Percentiles rank a stretch among this genome's conserved stretches.
phyloP scores from a whole-genome alignment of 2,329 filamentous ascomycete genomes.

The Diaporthe ampelina region DNA sequence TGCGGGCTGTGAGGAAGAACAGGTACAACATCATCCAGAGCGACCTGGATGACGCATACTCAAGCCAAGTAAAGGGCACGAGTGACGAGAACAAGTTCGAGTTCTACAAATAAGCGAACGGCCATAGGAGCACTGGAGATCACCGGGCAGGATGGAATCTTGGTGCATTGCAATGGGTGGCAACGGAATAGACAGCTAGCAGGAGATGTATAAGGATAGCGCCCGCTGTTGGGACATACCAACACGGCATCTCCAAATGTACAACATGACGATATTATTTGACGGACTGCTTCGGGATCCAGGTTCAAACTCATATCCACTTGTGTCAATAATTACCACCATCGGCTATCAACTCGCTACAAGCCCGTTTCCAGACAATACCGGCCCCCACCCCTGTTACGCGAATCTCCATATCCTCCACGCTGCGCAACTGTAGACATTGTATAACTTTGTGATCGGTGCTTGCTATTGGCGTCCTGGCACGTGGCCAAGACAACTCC shows the following conservation, averaged over 20 bases:
- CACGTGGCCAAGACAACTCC: neutral
- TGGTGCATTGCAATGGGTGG: conserved; percentile 22
- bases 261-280: conserved; percentile 39
- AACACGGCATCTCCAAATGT: conserved; percentile 38
- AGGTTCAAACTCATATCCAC: neutral
- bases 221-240: neutral
- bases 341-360: neutral
- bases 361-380: too few relatives aligned
- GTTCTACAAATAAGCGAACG: conserved; percentile 81
- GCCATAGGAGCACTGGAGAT: neutral
- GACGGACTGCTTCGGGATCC: neutral
- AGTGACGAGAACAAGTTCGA: conserved; percentile 83
- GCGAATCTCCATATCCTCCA: neutral
- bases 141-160: neutral
- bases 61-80: conserved; percentile 90
- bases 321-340: neutral
- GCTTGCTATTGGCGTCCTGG: neutral
- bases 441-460: neutral
- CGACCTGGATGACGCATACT: conserved; percentile 97
- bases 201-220: neutral
- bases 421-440: neutral
- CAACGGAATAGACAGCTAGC: conserved; percentile 1
- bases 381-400: too few relatives aligned
- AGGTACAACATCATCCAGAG: conserved; percentile 99
- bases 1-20: conserved; percentile 96